phyloP scores from a whole-genome alignment of 192 early-diverging fungal species.

The Chytriomyces hyalinus region DNA sequence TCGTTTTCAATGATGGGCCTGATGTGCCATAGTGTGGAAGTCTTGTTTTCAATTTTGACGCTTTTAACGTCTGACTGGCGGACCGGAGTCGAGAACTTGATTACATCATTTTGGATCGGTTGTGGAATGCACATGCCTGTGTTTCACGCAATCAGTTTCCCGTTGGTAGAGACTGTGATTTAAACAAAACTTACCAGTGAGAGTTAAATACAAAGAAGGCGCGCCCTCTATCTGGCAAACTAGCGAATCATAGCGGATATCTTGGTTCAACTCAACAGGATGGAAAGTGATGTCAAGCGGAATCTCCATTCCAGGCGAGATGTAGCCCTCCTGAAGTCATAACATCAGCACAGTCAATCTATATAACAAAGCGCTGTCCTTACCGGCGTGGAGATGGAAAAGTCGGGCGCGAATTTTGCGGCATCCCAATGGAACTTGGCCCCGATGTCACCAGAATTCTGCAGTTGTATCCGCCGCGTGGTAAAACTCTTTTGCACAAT shows the following conservation, averaged over 20 bases:
- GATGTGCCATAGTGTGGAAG: constrained; percentile 55
- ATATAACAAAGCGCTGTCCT: neutral
- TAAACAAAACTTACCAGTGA: constrained; percentile 46
- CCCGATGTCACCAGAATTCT: constrained; percentile 65
- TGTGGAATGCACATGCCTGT: constrained; percentile 57
- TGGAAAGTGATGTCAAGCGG: constrained; percentile 66
- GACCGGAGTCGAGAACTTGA: constrained; percentile 64
- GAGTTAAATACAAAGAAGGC: constrained; percentile 51
- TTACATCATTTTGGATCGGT: constrained; percentile 57
- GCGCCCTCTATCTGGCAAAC: constrained; percentile 55
- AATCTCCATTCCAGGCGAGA: constrained; percentile 68
- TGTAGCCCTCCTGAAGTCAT: constrained; percentile 58
- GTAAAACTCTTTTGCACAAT: constrained; percentile 63
- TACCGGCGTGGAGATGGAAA: constrained; percentile 58
- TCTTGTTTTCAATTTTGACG: constrained; percentile 58
- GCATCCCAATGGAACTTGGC: constrained; percentile 61
- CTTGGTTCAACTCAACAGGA: constrained; percentile 58
- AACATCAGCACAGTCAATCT: neutral
- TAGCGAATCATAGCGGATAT: constrained; percentile 62
- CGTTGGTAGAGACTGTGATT: neutral
- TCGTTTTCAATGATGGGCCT: constrained; percentile 67
- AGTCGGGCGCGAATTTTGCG: constrained; percentile 55
- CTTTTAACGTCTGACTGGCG: constrained; percentile 58
- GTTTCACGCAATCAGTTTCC: neutral
- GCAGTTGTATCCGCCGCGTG: constrained; percentile 57